Evolutionary conservation across 768 basidiomycete genomes (phyloP).

Genomic region (Tulasnella calospora): DNA sequence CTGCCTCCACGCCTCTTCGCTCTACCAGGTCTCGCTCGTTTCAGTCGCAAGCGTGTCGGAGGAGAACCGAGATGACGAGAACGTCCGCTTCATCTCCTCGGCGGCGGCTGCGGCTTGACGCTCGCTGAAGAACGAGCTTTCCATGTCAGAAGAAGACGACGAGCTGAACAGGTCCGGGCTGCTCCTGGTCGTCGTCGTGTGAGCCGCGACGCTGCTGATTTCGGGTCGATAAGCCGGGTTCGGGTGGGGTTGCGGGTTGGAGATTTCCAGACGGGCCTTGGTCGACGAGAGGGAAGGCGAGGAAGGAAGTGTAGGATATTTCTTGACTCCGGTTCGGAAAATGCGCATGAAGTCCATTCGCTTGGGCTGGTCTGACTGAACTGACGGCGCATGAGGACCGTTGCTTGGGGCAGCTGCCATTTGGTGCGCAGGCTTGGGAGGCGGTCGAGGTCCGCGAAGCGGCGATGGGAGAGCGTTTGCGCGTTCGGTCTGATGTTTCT

Average conservation of each 20-base stretch:
- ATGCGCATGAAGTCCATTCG: slow-evolving; percentile 4
- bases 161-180: not conserved
- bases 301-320: not conserved
- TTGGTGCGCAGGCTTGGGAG: not conserved
- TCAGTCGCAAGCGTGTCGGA: not conserved
- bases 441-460: not conserved
- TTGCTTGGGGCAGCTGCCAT: not conserved
- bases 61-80: slow-evolving; percentile 5
- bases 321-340: not conserved
- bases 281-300: not conserved
- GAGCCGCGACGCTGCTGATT: not conserved
- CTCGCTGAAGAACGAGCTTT: slow-evolving; percentile 1
- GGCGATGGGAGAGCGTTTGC: not conserved
- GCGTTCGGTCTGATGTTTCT: slow-evolving; percentile 11
- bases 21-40: not conserved
- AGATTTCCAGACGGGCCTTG: not conserved
- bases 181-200: no score
- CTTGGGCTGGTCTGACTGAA: not conserved
- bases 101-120: not conserved
- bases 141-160: not conserved
- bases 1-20: slow-evolving; percentile 1
- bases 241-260: not conserved
- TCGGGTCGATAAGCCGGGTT: not conserved
- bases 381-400: no score
- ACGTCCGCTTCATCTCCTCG: not conserved